Base-by-base conservation (phyloP, 805 yeast genomes). In the Teunomyces tritomae region DNA sequence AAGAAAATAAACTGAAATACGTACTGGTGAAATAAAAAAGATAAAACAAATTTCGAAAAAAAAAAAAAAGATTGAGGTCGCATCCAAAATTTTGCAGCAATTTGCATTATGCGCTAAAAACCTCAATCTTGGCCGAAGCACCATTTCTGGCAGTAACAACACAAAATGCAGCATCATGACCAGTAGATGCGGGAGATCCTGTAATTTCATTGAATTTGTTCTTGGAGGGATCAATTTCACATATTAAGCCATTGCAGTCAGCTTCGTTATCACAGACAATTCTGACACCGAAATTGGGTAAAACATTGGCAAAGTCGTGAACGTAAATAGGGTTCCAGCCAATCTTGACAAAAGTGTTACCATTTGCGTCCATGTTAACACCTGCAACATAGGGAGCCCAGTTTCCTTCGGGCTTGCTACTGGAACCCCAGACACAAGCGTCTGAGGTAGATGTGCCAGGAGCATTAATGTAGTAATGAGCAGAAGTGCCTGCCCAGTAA, bases 371-470 rank as follows among this genome's bases (percentile, higher is more conserved):
- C 75, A 80, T 80, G 73, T 89, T 89, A 51, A 91, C 89, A 54
- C 97, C 97, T 11, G 94, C 95, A 53, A 90, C 96, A 57, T 88
- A 89, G 26, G 96, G 96, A 11, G 96, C 70, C 96, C 96, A 90
- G 77, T 89, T 89, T 49, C 97, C 97, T 54, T 74, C 73, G 13
- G 94, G 84, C 50, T 85, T 71, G 43, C 73, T 67, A 28, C 75
- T 74, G 13, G 85, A 67, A 4, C 96, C 96, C 96, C 97, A 89
- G 54, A 78, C 77, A 67, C 96, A 89, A 30, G 85, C 96, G 36
- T 89, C 92, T 8, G 71, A 74, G 26, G 82, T 76, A 29, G 87
- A 79, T 27, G 84, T 84, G 49, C 96, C 96, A 17, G 96, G 95
- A 20, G 89, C 80, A 66, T 89, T 89, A 61, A 89, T 65, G 67